A percentile compares a stretch with the other conserved stretches of the same genome.
These are phyloP conservation scores for Ziziphus jujuba DNA, from an alignment of 306 rosid genomes.

Conservation along the genomic window DNA sequence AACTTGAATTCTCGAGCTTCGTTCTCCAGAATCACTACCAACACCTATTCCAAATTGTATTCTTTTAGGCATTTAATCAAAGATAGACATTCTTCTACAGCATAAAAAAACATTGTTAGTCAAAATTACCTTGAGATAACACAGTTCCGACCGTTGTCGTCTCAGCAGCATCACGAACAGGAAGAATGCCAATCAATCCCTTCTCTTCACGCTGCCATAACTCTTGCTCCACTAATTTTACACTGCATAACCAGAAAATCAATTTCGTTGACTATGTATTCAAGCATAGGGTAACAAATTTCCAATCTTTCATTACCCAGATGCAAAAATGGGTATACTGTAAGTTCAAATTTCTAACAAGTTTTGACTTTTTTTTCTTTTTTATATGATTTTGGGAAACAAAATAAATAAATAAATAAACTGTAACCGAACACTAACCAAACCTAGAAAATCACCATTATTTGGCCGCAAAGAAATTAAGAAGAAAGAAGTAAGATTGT, in stretches of 20 bases:
- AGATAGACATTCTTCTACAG: neutral
- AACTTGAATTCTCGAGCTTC: slow-evolving; percentile 61
- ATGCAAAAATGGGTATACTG: neutral
- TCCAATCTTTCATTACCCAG: slow-evolving; percentile 1
- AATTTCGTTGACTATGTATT: neutral
- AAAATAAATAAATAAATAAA: too few relatives aligned
- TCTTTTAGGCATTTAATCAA: neutral
- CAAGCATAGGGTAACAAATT: slow-evolving; percentile 11
- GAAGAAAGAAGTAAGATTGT: too few relatives aligned
- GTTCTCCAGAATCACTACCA: slow-evolving; percentile 68
- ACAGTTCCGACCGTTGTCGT: slow-evolving; percentile 45
- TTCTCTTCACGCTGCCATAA: slow-evolving; percentile 99
- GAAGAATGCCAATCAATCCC: slow-evolving; percentile 93
- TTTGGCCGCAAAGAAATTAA: too few relatives aligned
- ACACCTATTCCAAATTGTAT: slow-evolving; percentile 23
- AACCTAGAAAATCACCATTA: too few relatives aligned
- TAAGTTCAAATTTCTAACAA: too few relatives aligned
- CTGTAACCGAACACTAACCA: too few relatives aligned
- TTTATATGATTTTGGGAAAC: too few relatives aligned
- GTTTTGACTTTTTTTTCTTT: too few relatives aligned
- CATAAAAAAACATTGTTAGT: neutral
- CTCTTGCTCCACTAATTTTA: slow-evolving; percentile 97
- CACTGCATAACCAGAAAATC: slow-evolving; percentile 43
- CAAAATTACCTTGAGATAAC: slow-evolving; percentile 63
- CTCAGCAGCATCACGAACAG: slow-evolving; percentile 86